Evolutionary conservation across 129 eudicot genomes (phyloP).

Genomic region (Cynara cardunculus): DNA sequence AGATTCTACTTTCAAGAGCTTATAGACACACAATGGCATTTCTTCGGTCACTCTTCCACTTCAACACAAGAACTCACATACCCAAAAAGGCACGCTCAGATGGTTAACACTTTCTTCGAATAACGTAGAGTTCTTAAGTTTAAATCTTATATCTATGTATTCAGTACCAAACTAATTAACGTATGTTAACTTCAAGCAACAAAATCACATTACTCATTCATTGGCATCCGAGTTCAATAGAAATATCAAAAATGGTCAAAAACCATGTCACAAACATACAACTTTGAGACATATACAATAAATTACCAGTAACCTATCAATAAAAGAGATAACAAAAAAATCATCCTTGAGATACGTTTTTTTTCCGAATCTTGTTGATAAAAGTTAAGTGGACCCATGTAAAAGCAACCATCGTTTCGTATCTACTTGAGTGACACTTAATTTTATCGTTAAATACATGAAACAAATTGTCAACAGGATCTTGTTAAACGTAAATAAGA

Average conservation of each 20-base stretch:
- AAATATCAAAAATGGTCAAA: neutral
- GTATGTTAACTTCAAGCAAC: neutral
- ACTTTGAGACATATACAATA: neutral
- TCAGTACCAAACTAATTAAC: neutral
- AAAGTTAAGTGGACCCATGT: neutral
- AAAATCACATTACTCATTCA: neutral
- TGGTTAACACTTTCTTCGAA: too few species aligned
- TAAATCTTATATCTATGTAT: too few species aligned
- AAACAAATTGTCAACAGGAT: slow-evolving; percentile 5
- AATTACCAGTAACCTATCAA: neutral
- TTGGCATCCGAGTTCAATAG: neutral
- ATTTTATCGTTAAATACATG: neutral
- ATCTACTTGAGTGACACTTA: neutral
- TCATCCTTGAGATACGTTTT: neutral
- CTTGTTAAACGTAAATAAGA: slow-evolving; percentile 13
- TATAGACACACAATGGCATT: too few species aligned
- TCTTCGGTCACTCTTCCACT: too few species aligned
- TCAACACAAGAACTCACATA: too few species aligned
- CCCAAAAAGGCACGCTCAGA: too few species aligned
- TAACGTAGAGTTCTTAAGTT: neutral
- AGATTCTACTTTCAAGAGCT: too few species aligned
- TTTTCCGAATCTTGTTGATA: neutral
- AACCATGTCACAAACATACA: neutral
- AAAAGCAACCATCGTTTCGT: neutral
- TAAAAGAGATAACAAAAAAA: neutral